Conservation (phyloP, 164 flowering plant species). For the Macadamia integrifolia region DNA sequence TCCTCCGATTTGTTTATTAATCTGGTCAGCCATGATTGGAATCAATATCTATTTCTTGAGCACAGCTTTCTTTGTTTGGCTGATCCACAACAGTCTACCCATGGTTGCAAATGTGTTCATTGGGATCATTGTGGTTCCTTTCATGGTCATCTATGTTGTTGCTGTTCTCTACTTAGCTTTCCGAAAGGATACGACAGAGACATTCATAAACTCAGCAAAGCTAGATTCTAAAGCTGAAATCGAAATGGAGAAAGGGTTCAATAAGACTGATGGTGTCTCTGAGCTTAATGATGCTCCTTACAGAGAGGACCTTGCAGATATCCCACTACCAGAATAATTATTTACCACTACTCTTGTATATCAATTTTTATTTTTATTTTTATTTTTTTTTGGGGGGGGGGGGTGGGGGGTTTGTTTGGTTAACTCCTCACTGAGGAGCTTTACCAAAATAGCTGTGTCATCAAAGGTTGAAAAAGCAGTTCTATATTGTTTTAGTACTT, state of each 20-base stretch:
- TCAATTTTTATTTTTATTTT: too few relatives aligned
- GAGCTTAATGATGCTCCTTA: slow-evolving; percentile 41
- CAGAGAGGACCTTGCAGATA: slow-evolving; percentile 67
- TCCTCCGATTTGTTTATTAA: too few relatives aligned
- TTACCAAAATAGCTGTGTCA: too few relatives aligned
- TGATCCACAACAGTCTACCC: slow-evolving; percentile 54
- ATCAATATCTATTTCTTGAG: slow-evolving; percentile 78
- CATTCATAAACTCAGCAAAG: slow-evolving; percentile 45
- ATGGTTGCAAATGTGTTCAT: slow-evolving; percentile 62
- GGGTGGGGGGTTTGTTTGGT: too few relatives aligned
- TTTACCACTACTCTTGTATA: neutral
- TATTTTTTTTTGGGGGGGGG: too few relatives aligned
- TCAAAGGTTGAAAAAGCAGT: too few relatives aligned
- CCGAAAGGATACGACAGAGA: slow-evolving; percentile 58
- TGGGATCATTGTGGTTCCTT: slow-evolving; percentile 73
- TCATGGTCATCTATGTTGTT: slow-evolving; percentile 60
- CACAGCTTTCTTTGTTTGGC: slow-evolving; percentile 75
- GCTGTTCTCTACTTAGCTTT: slow-evolving; percentile 60
- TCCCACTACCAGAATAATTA: slow-evolving; percentile 46
- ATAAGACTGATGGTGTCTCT: neutral
- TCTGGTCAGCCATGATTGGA: slow-evolving; percentile 43
- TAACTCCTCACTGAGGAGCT: too few relatives aligned
- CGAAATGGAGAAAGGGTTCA: slow-evolving; percentile 41
- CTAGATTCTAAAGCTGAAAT: slow-evolving; percentile 33
- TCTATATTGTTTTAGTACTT: too few relatives aligned